These are phyloP conservation scores for Coccinonectria pachysandricola DNA, from an alignment of 2,329 filamentous ascomycete genomes.

Conservation along the genomic window DNA sequence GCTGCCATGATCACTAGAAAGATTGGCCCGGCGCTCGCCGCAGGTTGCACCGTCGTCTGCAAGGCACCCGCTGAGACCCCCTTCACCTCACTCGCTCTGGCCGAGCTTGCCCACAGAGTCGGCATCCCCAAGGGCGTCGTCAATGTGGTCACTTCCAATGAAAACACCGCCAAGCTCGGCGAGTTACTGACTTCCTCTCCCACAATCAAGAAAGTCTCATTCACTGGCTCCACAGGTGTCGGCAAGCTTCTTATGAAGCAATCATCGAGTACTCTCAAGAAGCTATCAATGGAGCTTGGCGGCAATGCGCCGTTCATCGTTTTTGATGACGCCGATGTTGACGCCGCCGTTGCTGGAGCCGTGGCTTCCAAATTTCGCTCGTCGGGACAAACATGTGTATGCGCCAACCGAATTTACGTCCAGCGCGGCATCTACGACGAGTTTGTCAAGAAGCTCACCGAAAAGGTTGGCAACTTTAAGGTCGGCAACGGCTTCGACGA, in stretches of 20 bases:
- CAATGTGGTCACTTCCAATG: conserved; percentile 20
- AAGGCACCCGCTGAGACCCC: conserved; percentile 68
- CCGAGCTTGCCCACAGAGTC: conserved; percentile 57
- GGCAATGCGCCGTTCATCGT: conserved; percentile 59
- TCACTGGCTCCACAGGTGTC: conserved; percentile 55
- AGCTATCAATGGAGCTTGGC: conserved; percentile 57
- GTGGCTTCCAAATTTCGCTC: conserved; percentile 86
- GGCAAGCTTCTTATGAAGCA: conserved; percentile 51
- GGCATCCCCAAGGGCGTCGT: conserved; percentile 48
- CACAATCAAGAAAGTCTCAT: conserved; percentile 47
- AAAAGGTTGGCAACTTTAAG: conserved; percentile 63
- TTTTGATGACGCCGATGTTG: conserved; percentile 65
- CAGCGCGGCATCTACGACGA: conserved; percentile 69
- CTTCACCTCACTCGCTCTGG: conserved; percentile 60
- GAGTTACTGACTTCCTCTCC: conserved; percentile 16
- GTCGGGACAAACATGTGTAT: conserved; percentile 92
- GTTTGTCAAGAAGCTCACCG: conserved; percentile 59
- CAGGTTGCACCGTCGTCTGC: conserved; percentile 65
- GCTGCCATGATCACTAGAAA: conserved; percentile 27
- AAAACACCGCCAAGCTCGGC: conserved; percentile 20
- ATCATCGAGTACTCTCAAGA: conserved; percentile 55
- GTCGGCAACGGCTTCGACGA: conserved; percentile 65
- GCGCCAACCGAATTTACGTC: conserved; percentile 74
- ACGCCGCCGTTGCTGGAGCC: conserved; percentile 72
- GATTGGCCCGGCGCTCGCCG: conserved; percentile 50